phyloP scores from a whole-genome alignment of 768 basidiomycete genomes.

The Phlegmacium glaucopus region DNA sequence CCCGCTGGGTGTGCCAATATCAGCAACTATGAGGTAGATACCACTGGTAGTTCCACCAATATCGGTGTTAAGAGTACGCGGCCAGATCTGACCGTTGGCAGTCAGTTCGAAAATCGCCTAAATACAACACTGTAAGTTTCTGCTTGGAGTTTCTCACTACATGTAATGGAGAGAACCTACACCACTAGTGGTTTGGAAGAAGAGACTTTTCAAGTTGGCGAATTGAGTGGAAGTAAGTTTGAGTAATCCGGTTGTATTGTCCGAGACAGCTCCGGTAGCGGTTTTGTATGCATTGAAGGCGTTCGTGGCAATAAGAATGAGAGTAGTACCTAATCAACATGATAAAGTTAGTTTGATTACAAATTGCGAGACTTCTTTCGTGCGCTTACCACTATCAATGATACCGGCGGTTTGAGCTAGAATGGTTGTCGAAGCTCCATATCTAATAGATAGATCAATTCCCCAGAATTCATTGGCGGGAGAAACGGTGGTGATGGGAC shows the following conservation, averaged over 20 bases:
- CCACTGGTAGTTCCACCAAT: slow-evolving; percentile 47
- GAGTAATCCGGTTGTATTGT: slow-evolving; percentile 49
- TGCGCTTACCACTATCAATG: slow-evolving; percentile 46
- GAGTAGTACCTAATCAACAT: too few species aligned
- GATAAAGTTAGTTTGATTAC: too few species aligned
- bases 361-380: too few species aligned
- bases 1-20: slow-evolving; percentile 46
- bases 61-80: slow-evolving; percentile 49
- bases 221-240: slow-evolving; percentile 49
- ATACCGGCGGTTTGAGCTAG: slow-evolving; percentile 47
- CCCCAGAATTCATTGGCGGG: too few species aligned
- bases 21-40: slow-evolving; percentile 53
- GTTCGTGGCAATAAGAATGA: too few species aligned
- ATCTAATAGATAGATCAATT: slow-evolving; percentile 46
- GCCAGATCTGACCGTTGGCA: slow-evolving; percentile 68
- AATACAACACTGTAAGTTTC: too few species aligned
- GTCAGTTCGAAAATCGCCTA: slow-evolving; percentile 51
- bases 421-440: slow-evolving; percentile 40
- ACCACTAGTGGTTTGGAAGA: slow-evolving; percentile 45
- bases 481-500: slow-evolving; percentile 41
- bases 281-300: slow-evolving; percentile 35
- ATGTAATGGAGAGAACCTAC: too few species aligned
- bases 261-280: slow-evolving; percentile 41
- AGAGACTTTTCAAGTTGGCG: slow-evolving; percentile 44
- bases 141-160: too few species aligned